Evolutionary conservation across 1,284 basidiomycete genomes (phyloP).

Genomic region (Apiotrichum sp.): DNA sequence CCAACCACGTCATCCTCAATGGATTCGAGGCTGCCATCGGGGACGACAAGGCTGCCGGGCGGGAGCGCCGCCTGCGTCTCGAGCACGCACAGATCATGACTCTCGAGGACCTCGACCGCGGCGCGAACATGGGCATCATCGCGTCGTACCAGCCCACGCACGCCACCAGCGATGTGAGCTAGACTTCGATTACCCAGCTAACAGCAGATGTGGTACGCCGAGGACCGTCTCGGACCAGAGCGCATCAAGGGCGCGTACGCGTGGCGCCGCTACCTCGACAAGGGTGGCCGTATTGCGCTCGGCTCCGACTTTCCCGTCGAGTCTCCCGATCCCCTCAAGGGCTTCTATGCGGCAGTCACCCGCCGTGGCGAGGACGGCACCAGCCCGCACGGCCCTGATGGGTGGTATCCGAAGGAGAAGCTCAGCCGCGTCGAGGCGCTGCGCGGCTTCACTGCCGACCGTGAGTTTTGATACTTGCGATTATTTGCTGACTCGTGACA

Average conservation of each 20-base stretch:
- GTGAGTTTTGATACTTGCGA: slow-evolving; percentile 16
- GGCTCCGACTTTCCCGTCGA: slow-evolving; percentile 92
- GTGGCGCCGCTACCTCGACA: slow-evolving; percentile 65
- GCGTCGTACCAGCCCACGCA: slow-evolving; percentile 91
- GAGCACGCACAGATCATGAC: slow-evolving; percentile 89
- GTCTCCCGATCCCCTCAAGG: slow-evolving; percentile 49
- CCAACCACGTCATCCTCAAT: slow-evolving; percentile 73
- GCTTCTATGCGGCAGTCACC: slow-evolving; percentile 81
- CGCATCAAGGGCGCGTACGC: slow-evolving; percentile 82
- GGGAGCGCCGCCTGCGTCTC: slow-evolving; percentile 61
- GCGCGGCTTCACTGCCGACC: slow-evolving; percentile 71
- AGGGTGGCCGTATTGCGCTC: slow-evolving; percentile 59
- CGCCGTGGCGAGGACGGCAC: slow-evolving; percentile 61
- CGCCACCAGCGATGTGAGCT: slow-evolving; percentile 50
- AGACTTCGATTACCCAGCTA: neutral
- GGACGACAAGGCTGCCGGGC: slow-evolving; percentile 29
- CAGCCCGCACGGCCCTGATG: slow-evolving; percentile 71
- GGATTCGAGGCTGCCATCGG: slow-evolving; percentile 65
- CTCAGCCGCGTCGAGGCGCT: slow-evolving; percentile 64
- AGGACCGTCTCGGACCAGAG: slow-evolving; percentile 66
- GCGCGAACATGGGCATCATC: slow-evolving; percentile 72
- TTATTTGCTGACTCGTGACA: slow-evolving; percentile 4
- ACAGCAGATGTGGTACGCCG: slow-evolving; percentile 77
- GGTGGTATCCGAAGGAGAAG: slow-evolving; percentile 70
- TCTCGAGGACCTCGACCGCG: slow-evolving; percentile 60